Percentiles rank a stretch among this genome's conserved stretches.
Evolutionary conservation across 2,329 filamentous ascomycete genomes (phyloP).

Genomic region (Teratosphaeria destructans): DNA sequence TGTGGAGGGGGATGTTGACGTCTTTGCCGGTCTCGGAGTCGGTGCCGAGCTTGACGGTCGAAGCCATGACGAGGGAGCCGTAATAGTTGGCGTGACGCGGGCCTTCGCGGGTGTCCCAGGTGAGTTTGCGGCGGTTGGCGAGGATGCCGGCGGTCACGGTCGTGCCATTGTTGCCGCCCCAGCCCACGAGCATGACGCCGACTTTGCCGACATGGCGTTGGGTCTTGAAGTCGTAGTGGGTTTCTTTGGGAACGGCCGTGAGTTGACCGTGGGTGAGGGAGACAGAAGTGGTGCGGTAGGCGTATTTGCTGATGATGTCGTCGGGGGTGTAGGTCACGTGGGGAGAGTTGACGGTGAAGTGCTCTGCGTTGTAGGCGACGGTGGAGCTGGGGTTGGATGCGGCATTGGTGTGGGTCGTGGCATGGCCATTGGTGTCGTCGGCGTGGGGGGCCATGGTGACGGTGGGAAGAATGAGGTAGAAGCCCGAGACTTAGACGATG

Average conservation of each 20-base stretch:
- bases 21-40: slow-evolving; percentile 76
- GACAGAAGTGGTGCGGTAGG: slow-evolving; percentile 87
- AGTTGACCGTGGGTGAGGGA: slow-evolving; percentile 62
- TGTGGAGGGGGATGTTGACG: slow-evolving; percentile 91
- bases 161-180: slow-evolving; percentile 75
- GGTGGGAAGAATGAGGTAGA: too few species aligned
- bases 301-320: slow-evolving; percentile 88
- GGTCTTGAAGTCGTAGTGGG: slow-evolving; percentile 93
- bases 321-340: slow-evolving; percentile 84
- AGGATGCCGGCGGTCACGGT: slow-evolving; percentile 96
- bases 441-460: slow-evolving; percentile 84
- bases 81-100: slow-evolving; percentile 87
- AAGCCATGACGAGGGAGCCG: slow-evolving; percentile 92
- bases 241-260: slow-evolving; percentile 77
- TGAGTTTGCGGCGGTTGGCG: slow-evolving; percentile 76
- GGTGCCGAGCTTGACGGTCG: slow-evolving; percentile 90
- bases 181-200: slow-evolving; percentile 94
- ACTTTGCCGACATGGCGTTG: slow-evolving; percentile 87
- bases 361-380: slow-evolving; percentile 15
- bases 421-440: slow-evolving; percentile 49
- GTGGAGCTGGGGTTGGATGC: slow-evolving; percentile 12
- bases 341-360: slow-evolving; percentile 80
- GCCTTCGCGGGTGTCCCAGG: slow-evolving; percentile 92
- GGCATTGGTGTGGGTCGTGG: slow-evolving; percentile 28
- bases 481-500: too few species aligned